Base-by-base conservation (phyloP, 352 stramenopile genomes). In the Pythium phragmitis region DNA sequence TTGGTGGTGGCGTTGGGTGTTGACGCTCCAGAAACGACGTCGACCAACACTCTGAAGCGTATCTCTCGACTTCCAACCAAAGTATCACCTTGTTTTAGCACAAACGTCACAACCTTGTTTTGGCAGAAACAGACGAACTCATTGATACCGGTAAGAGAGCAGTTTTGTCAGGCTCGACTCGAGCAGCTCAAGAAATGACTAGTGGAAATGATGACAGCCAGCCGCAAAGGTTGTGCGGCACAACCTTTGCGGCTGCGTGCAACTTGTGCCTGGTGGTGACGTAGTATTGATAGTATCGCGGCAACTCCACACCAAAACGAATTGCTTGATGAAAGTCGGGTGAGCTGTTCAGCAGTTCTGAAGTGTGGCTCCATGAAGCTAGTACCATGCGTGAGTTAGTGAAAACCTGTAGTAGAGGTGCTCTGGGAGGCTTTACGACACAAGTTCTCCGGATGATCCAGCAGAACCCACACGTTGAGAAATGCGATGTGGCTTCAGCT, bases 21-120 rank as follows among this genome's bases (percentile, higher is more conserved):
- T 67, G 50, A 61, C 52, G 43, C 49, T 48, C 36, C 26, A 30
- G 30, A 51, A 47, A 47, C 47, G 49, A 37, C 48, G 46, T 49
- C 30, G 34, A 69, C 62, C 47, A 63, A 48, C 62, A 69, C 55
- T 69, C 62, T 68, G 53, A 17, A 9, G 26, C 47, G 55, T 45
- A 69, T 63, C 55, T 42, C 56, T 42, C 52, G 52, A 69, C 62
- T 69, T 69, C 62, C 62, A 69, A 63, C 55, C 62, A 69, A 69
- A 63, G 34, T 64, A 9, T 16, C 55, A 69, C 62, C 62, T 54
- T 64, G 62, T 63, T 69, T 36, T 69, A 55, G 6, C 33, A 46
- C n/a, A 50, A 21, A 23, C 17, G 21, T 30, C 26, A 30, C 4
- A 30, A 30, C 26, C 26, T 30, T 30, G 26, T 30, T 30, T 30